A percentile compares a stretch with the other conserved stretches of the same genome.
Evolutionary conservation across 345 rosid species (phyloP).

Genomic region (Litchi chinensis): DNA sequence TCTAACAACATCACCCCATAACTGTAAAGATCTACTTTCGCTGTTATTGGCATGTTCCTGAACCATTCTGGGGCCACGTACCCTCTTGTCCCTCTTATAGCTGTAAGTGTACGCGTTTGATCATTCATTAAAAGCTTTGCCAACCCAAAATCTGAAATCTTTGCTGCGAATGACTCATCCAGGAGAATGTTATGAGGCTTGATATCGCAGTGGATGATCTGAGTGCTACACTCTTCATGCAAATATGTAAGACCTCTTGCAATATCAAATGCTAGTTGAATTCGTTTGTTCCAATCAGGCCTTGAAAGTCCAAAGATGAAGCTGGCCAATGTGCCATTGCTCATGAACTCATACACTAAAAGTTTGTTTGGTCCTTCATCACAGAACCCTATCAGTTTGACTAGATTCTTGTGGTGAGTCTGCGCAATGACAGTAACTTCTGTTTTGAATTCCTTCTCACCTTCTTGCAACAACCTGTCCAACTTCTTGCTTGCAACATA

Average conservation of each 20-base stretch:
- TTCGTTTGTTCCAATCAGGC: conserved; percentile 13
- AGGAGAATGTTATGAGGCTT: conserved; percentile 12
- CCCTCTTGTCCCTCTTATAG: conserved; percentile 19
- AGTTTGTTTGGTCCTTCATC: conserved; percentile 7
- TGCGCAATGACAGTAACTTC: too few relatives aligned
- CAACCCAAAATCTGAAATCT: conserved; percentile 19
- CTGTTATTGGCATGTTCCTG: conserved; percentile 5
- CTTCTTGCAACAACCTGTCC: conserved; percentile 15
- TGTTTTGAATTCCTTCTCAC: conserved; percentile 16
- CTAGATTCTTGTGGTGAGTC: conserved; percentile 17
- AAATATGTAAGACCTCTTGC: conserved; percentile 17
- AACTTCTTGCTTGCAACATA: conserved; percentile 20
- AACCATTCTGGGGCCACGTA: conserved; percentile 27
- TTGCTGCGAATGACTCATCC: conserved; percentile 13
- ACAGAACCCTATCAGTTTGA: conserved; percentile 11
- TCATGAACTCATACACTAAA: conserved; percentile 20
- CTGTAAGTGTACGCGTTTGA: conserved; percentile 16
- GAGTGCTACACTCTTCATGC: conserved; percentile 17
- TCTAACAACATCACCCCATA: conserved; percentile 31
- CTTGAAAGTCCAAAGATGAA: conserved; percentile 17
- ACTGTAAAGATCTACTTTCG: conserved; percentile 31
- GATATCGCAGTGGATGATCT: conserved; percentile 21
- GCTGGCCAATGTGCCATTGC: conserved; percentile 17
- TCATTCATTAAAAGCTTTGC: conserved; percentile 18
- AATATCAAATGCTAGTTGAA: conserved; percentile 14